A percentile compares a stretch with the other conserved stretches of the same genome.
phyloP scores from a whole-genome alignment of 2,329 filamentous ascomycete genomes.

The Polytolypa hystricis region DNA sequence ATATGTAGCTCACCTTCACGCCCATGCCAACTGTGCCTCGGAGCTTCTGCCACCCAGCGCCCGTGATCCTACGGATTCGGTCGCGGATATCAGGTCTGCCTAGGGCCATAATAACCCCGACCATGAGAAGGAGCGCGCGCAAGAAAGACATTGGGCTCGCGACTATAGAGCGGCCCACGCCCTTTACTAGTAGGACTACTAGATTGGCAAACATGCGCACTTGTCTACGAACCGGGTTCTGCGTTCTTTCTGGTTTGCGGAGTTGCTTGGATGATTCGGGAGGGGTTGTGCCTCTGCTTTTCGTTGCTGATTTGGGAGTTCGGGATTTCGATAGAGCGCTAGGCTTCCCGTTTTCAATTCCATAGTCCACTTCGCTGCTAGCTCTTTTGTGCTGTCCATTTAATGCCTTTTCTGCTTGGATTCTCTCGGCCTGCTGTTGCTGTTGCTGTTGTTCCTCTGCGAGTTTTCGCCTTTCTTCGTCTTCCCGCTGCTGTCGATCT shows the following conservation, averaged over 20 bases:
- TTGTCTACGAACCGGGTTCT: constrained; percentile 24
- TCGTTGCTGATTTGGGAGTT: constrained; percentile 21
- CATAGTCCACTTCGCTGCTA: constrained; percentile 58
- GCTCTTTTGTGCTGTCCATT: constrained; percentile 40
- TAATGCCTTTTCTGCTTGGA: constrained; percentile 11
- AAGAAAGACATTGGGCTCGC: constrained; percentile 46
- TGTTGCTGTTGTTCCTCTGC: constrained; percentile 20
- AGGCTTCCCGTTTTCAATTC: constrained; percentile 47
- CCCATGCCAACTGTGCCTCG: constrained; percentile 86
- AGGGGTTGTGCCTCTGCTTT: constrained; percentile 13
- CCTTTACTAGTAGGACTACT: constrained; percentile 40
- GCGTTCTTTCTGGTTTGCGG: constrained; percentile 27
- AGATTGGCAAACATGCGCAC: constrained; percentile 34
- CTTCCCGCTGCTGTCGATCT: constrained; percentile 32
- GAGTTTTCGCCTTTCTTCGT: constrained; percentile 24
- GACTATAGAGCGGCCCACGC: constrained; percentile 41
- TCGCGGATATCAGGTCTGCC: constrained; percentile 65
- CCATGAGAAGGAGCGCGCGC: constrained; percentile 62
- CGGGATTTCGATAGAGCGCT: constrained; percentile 22
- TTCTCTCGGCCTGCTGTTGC: constrained; percentile 30
- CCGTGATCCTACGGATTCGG: constrained; percentile 57
- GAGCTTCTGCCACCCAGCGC: constrained; percentile 67
- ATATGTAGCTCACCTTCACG: constrained; percentile 95
- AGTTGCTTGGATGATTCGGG: constrained; percentile 23
- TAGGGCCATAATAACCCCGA: constrained; percentile 66